phyloP scores from a whole-genome alignment of 352 stramenopile genomes.

The Peronospora destructor region DNA sequence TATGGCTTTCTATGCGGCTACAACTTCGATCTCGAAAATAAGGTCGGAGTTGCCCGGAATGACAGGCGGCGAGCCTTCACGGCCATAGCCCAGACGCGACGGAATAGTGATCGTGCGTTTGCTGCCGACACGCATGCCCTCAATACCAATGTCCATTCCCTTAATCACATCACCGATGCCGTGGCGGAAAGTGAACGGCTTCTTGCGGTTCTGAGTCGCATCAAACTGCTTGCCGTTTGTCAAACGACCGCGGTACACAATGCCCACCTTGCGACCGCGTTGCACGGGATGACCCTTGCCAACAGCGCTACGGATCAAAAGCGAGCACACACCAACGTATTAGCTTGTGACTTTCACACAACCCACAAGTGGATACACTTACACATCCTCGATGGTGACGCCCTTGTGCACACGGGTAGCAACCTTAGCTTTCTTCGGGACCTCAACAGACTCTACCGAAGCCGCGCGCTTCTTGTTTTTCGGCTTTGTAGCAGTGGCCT shows the following conservation, averaged over 20 bases:
- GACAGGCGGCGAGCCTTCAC: slow-evolving; percentile 55
- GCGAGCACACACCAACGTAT: slow-evolving; percentile 5
- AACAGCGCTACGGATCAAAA: slow-evolving; percentile 37
- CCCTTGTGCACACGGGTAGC: slow-evolving; percentile 60
- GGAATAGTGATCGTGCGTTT: slow-evolving; percentile 93
- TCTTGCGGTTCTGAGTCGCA: slow-evolving; percentile 71
- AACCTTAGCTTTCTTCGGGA: slow-evolving; percentile 75
- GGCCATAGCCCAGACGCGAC: slow-evolving; percentile 91
- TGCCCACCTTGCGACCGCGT: slow-evolving; percentile 68
- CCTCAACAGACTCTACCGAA: slow-evolving; percentile 46
- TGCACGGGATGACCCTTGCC: slow-evolving; percentile 58
- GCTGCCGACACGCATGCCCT: slow-evolving; percentile 77
- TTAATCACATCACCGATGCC: slow-evolving; percentile 90
- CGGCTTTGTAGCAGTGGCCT: slow-evolving; percentile 29
- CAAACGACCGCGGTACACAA: slow-evolving; percentile 75
- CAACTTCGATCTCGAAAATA: slow-evolving; percentile 92
- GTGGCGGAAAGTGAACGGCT: slow-evolving; percentile 79
- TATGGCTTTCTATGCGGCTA: slow-evolving; percentile 41
- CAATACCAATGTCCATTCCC: slow-evolving; percentile 93
- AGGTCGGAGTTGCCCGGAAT: slow-evolving; percentile 91
- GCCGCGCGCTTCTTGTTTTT: slow-evolving; percentile 66
- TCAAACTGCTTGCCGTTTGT: slow-evolving; percentile 85
- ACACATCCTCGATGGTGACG: slow-evolving; percentile 74
- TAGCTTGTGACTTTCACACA: slow-evolving; percentile 8
- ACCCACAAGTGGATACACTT: slow-evolving; percentile 17